Conservation (phyloP, 331 rosid genomes). For the Ulmus americana region DNA sequence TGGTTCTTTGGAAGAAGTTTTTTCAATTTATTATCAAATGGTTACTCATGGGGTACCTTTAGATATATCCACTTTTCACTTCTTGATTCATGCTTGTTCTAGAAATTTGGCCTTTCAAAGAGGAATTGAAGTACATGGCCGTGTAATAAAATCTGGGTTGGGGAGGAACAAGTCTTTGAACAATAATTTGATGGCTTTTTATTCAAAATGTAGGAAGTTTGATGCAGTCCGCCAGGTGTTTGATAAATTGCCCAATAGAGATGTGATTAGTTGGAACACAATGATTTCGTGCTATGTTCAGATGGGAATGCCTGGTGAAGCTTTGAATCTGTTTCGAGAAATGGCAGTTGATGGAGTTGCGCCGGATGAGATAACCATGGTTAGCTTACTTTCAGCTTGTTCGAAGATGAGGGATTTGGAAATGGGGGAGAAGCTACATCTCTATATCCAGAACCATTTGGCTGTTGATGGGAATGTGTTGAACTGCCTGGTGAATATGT, state of each 20-base stretch:
- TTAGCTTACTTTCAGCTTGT: constrained; percentile 29
- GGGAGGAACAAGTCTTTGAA: constrained; percentile 23
- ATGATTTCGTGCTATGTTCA: constrained; percentile 29
- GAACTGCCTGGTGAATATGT: constrained; percentile 32
- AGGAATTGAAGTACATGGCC: constrained; percentile 23
- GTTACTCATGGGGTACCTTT: constrained; percentile 14
- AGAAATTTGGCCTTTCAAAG: constrained; percentile 9
- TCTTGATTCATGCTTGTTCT: constrained; percentile 23
- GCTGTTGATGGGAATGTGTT: constrained; percentile 21
- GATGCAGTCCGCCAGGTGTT: constrained; percentile 16
- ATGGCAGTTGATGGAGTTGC: constrained; percentile 17
- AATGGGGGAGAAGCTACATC: constrained; percentile 26
- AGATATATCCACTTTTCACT: constrained; percentile 29
- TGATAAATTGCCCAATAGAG: constrained; percentile 19
- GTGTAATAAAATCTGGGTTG: constrained; percentile 25
- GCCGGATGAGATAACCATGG: constrained; percentile 25
- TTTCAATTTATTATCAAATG: constrained; percentile 20
- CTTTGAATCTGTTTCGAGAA: constrained; percentile 20
- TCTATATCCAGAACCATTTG: constrained; percentile 10
- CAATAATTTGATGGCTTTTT: constrained; percentile 28
- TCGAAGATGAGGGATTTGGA: constrained; percentile 18
- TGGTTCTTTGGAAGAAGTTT: constrained; percentile 7
- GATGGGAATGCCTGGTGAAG: constrained; percentile 21
- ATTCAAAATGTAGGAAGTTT: constrained; percentile 13
- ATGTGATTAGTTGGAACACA: constrained; percentile 30